Conservation (phyloP, 306 rosid genomes). For the Rubus idaeus region DNA sequence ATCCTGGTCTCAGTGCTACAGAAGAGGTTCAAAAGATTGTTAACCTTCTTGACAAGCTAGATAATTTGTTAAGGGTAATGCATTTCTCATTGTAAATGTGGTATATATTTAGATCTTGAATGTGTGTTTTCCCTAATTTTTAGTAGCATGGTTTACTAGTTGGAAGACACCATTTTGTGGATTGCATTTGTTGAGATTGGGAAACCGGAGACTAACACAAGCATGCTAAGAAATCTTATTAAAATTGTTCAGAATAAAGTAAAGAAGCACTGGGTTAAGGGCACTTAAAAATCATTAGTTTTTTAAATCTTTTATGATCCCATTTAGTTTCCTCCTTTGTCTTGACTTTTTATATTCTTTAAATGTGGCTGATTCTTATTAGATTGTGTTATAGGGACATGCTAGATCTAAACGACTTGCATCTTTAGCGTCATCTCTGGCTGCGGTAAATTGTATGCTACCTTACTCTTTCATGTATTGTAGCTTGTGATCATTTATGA, state of each 20-base stretch:
- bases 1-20: conserved; percentile 82
- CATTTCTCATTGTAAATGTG: conserved; percentile 21
- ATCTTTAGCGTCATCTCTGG: conserved; percentile 58
- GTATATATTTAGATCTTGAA: conserved; percentile 2
- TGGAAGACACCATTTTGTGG: neutral
- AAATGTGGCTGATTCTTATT: conserved; percentile 14
- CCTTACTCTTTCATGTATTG: conserved; percentile 19
- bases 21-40: conserved; percentile 84
- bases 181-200: neutral
- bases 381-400: conserved; percentile 51
- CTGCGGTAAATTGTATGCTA: conserved; percentile 56
- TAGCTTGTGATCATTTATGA: conserved; percentile 17
- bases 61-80: conserved; percentile 70
- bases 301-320: neutral
- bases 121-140: neutral
- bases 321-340: neutral
- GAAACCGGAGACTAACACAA: neutral
- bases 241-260: neutral
- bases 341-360: neutral
- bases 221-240: neutral
- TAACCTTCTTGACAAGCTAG: conserved; percentile 80
- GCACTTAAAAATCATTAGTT: neutral
- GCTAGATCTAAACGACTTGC: conserved; percentile 63
- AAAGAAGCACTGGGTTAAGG: neutral
- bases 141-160: neutral